Evolutionary conservation across 768 basidiomycete species (phyloP).

Genomic region (Agrocybe praecox): DNA sequence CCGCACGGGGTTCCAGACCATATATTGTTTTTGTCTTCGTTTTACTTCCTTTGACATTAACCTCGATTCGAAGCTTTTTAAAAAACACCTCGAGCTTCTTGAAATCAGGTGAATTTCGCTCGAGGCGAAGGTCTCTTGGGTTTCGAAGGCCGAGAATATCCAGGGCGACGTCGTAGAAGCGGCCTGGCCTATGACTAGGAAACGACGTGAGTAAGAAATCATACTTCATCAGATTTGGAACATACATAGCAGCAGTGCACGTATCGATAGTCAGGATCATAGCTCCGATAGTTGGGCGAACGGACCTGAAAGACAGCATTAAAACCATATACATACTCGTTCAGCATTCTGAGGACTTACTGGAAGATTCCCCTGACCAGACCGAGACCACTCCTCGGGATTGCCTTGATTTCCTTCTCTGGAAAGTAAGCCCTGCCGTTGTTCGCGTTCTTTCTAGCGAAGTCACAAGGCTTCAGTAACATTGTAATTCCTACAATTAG

Average conservation of each 20-base stretch:
- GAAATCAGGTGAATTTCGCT: slow-evolving; percentile 21
- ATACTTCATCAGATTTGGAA: background rate
- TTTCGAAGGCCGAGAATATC: slow-evolving; percentile 24
- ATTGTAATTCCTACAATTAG: slow-evolving; percentile 11
- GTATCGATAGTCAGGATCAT: slow-evolving; percentile 52
- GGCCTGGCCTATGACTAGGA: slow-evolving; percentile 31
- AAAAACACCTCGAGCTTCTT: slow-evolving; percentile 39
- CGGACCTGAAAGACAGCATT: slow-evolving; percentile 34
- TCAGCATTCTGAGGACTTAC: slow-evolving; percentile 31
- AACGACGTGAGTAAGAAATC: background rate
- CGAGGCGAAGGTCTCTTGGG: slow-evolving; percentile 30
- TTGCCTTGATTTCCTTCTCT: background rate
- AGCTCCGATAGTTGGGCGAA: slow-evolving; percentile 41
- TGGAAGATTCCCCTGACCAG: slow-evolving; percentile 53
- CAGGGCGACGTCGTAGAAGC: slow-evolving; percentile 34
- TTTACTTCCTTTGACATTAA: slow-evolving; percentile 19
- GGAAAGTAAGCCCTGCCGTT: slow-evolving; percentile 49
- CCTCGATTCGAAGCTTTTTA: slow-evolving; percentile 34
- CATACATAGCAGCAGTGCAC: slow-evolving; percentile 30
- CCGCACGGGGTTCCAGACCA: slow-evolving; percentile 38
- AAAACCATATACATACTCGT: background rate
- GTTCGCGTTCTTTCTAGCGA: slow-evolving; percentile 42
- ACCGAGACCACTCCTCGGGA: slow-evolving; percentile 32
- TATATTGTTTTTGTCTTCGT: slow-evolving; percentile 35
- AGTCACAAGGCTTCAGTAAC: background rate